phyloP scores from a whole-genome alignment of 805 yeast genomes.

The Metschnikowia rubicola region DNA sequence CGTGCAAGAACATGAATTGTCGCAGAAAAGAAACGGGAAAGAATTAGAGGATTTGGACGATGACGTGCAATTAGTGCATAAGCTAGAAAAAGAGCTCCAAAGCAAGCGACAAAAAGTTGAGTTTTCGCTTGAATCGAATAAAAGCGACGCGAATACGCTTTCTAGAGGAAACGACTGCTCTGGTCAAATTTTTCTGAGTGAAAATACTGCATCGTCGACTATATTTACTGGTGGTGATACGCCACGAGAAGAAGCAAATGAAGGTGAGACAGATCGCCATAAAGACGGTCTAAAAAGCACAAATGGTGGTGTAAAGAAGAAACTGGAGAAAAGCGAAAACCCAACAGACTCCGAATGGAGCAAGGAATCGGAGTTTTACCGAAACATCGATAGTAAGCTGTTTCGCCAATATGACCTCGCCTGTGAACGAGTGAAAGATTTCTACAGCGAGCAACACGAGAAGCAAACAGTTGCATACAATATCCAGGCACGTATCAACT shows the following conservation, averaged over 20 bases:
- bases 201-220: too few relatives aligned
- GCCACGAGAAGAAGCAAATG: too few relatives aligned
- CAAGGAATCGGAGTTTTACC: slow-evolving; percentile 27
- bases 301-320: neutral
- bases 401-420: slow-evolving; percentile 69
- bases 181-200: too few relatives aligned
- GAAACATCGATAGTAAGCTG: slow-evolving; percentile 35
- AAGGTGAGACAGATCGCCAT: too few relatives aligned
- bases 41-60: slow-evolving; percentile 20
- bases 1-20: neutral
- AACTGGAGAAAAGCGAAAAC: neutral
- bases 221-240: too few relatives aligned
- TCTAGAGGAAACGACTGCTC: too few relatives aligned
- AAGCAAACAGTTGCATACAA: slow-evolving; percentile 71
- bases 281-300: too few relatives aligned
- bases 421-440: slow-evolving; percentile 61
- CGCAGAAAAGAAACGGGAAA: slow-evolving; percentile 7
- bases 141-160: too few relatives aligned
- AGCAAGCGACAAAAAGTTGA: slow-evolving; percentile 9
- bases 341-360: slow-evolving; percentile 11
- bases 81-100: slow-evolving; percentile 12
- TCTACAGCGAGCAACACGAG: slow-evolving; percentile 65
- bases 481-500: slow-evolving; percentile 66
- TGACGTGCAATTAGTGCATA: slow-evolving; percentile 19
- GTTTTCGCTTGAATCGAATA: too few relatives aligned